phyloP scores from a whole-genome alignment of 495 filamentous ascomycete species.

The Chaetomidium leptoderma region DNA sequence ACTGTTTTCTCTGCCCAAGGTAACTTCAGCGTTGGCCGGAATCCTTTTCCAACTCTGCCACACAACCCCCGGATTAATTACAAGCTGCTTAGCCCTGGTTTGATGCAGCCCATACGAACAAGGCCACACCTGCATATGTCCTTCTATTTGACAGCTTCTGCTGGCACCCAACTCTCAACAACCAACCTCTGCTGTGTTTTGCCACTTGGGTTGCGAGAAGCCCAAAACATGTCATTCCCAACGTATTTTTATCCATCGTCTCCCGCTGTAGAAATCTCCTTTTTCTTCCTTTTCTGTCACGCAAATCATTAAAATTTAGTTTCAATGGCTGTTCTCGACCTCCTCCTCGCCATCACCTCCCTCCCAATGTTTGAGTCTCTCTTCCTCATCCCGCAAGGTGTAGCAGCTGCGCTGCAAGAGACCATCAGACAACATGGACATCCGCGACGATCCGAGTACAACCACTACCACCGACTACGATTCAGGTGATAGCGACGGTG shows the following conservation, averaged over 20 bases:
- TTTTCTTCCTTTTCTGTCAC: not conserved
- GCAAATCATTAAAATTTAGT: too few species aligned
- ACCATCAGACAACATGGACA: conserved; percentile 24
- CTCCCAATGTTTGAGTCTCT: conserved; percentile 17
- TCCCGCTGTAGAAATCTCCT: not conserved
- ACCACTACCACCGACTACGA: conserved; percentile 31
- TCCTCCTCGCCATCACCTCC: not conserved
- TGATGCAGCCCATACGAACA: not conserved
- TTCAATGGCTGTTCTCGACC: not conserved
- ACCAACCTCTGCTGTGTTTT: not conserved
- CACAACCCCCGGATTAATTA: not conserved
- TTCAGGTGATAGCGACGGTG: conserved; percentile 28
- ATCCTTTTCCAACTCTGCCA: not conserved
- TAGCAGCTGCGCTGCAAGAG: conserved; percentile 19
- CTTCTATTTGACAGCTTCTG: conserved; percentile 2
- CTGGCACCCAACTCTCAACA: not conserved
- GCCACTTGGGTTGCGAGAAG: not conserved
- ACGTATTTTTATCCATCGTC: not conserved
- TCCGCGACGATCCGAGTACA: conserved; percentile 12
- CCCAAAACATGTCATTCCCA: not conserved
- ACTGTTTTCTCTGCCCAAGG: not conserved
- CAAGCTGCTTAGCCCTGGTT: not conserved
- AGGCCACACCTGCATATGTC: not conserved
- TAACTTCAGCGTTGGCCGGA: too few species aligned
- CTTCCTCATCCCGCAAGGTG: conserved; percentile 17